These are phyloP conservation scores for Trametes maxima DNA, from an alignment of 768 basidiomycete species.

Conservation along the genomic window DNA sequence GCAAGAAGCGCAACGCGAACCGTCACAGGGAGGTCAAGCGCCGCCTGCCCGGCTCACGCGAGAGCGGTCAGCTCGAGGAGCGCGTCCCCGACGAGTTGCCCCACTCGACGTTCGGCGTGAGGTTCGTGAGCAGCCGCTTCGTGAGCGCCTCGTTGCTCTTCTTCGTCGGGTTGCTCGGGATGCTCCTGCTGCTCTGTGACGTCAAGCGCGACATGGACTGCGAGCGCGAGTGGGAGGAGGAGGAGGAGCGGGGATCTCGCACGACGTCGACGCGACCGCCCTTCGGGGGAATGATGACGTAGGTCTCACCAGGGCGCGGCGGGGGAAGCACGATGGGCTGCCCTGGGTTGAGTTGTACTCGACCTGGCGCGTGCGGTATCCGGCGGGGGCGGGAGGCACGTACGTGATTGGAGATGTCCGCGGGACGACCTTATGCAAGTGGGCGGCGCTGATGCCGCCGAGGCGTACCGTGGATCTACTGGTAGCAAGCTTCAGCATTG, in stretches of 20 bases:
- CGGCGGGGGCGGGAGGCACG: constrained; percentile 8
- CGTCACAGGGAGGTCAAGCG: constrained; percentile 25
- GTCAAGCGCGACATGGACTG: constrained; percentile 5
- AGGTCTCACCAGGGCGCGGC: constrained; percentile 29
- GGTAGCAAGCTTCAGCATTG: constrained; percentile 15
- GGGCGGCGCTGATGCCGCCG: constrained; percentile 5
- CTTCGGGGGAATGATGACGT: constrained; percentile 30
- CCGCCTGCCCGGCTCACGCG: constrained; percentile 13
- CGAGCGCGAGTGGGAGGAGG: constrained; percentile 7
- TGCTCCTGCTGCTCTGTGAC: constrained; percentile 12
- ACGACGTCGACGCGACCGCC: constrained; percentile 27
- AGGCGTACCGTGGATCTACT: constrained; percentile 11
- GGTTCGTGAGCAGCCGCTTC: constrained; percentile 26
- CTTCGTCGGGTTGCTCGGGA: constrained; percentile 18
- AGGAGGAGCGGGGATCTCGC: constrained; percentile 2
- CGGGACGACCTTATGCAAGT: constrained; percentile 2
- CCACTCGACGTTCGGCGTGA: constrained; percentile 22
- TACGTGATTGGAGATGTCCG: constrained; percentile 15
- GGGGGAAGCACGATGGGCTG: constrained; percentile 27
- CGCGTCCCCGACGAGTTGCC: constrained; percentile 13
- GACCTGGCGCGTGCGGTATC: constrained; percentile 16
- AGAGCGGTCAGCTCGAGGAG: constrained; percentile 6
- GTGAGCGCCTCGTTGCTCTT: constrained; percentile 23
- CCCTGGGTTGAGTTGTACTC: constrained; percentile 12
- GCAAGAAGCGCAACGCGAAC: background rate